Conservation (phyloP, 2,329 filamentous ascomycete genomes). For the Fusarium longipes region DNA sequence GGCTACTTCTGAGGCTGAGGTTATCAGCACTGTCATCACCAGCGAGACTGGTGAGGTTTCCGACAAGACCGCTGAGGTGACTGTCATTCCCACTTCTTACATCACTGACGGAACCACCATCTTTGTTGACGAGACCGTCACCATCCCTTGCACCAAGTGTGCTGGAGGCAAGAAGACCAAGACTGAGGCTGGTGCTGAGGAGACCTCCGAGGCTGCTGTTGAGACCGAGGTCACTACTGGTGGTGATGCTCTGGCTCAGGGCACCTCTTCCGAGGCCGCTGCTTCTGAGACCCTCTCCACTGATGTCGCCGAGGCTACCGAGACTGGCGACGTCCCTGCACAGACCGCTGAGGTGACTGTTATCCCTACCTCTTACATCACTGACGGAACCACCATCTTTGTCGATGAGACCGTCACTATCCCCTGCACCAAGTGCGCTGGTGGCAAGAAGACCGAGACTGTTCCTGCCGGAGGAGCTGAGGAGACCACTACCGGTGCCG, state of each 20-base stretch:
- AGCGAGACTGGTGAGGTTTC: conserved; percentile 14
- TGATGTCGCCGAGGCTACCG: conserved; percentile 9
- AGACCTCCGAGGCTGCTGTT: conserved; percentile 13
- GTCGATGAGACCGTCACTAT: conserved; percentile 38
- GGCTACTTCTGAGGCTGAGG: conserved; percentile 11
- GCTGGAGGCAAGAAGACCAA: conserved; percentile 10
- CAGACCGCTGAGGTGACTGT: conserved; percentile 36
- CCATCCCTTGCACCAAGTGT: conserved; percentile 39
- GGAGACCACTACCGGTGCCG: conserved; percentile 23
- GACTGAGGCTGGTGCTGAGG: conserved; percentile 17
- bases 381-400: conserved; percentile 32
- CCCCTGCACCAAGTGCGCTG: conserved; percentile 35
- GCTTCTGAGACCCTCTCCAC: conserved; percentile 7
- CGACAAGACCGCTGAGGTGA: conserved; percentile 30
- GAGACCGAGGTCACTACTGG: conserved; percentile 17
- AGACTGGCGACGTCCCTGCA: conserved; percentile 13
- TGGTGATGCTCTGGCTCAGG: conserved; percentile 19
- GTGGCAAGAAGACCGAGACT: conserved; percentile 28
- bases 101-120: conserved; percentile 37
- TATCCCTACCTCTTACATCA: conserved; percentile 36
- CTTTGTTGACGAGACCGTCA: conserved; percentile 35
- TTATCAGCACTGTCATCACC: conserved; percentile 20
- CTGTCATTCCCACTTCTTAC: conserved; percentile 34
- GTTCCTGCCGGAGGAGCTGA: conserved; percentile 10
- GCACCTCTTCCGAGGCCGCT: conserved; percentile 5